Conservation (phyloP, 306 rosid species). For the Cyamopsis tetragonoloba region DNA sequence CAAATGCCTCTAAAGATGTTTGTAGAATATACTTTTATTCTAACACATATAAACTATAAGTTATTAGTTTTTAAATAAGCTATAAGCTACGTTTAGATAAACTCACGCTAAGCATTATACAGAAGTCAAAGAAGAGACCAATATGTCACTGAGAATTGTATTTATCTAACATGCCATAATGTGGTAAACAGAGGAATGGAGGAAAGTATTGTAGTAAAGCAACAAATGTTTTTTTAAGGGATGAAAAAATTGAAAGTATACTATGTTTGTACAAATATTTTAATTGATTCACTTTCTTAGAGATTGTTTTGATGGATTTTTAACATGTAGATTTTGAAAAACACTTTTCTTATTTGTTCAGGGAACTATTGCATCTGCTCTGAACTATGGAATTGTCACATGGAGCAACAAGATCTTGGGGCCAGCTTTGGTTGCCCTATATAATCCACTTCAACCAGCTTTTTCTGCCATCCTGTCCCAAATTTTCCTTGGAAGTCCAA, state of each 20-base stretch:
- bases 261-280: neutral
- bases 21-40: too few species aligned
- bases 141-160: neutral
- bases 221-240: neutral
- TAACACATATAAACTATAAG: too few species aligned
- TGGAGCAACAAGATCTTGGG: slow-evolving; percentile 94
- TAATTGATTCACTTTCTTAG: neutral
- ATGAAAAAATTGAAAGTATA: neutral
- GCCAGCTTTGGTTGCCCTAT: slow-evolving; percentile 84
- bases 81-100: too few species aligned
- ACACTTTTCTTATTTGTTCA: slow-evolving; percentile 30
- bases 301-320: neutral
- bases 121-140: neutral
- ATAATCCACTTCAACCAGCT: slow-evolving; percentile 86
- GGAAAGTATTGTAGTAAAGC: neutral
- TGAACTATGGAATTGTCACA: slow-evolving; percentile 71
- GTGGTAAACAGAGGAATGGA: neutral
- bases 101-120: too few species aligned
- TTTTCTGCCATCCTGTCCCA: slow-evolving; percentile 67
- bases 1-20: too few species aligned
- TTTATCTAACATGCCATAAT: neutral
- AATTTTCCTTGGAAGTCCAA: slow-evolving; percentile 82
- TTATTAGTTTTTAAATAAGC: too few species aligned
- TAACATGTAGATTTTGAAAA: neutral
- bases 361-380: slow-evolving; percentile 88